Base-by-base conservation (phyloP, 805 yeast species). In the Teunomyces cretensis region DNA sequence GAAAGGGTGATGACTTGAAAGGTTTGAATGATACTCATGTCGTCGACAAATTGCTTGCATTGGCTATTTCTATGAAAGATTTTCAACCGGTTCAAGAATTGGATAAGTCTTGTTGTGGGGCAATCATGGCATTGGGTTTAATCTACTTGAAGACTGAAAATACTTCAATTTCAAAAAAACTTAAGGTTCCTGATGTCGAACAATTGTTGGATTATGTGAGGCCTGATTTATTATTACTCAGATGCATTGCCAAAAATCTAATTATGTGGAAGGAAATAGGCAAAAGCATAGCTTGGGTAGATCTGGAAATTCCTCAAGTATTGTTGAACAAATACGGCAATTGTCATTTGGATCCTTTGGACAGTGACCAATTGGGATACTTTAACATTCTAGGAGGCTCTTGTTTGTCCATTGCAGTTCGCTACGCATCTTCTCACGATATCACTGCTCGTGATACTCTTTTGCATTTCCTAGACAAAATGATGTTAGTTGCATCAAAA, bases 381-480 rank as follows among this genome's bases (percentile, higher is more conserved):
- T 79, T 80, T 53, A 81, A 84, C 57, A 75, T 85, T 28, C 57
- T 89, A 2, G 86, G 88, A 2, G 99, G 98, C 0, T 65, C 80
- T 0, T 78, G 92, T 44, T 58, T 88, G 42, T 76, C 96, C 0
- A 72, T 91, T 49, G 94, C 92, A 0, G 65, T 94, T 26, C 80
- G 78, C 54, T 82, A 71, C 67, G 96, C 96, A 0, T 91, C 96
- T 0, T 74, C 86, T 0, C 80, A 79, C 19, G 70, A 85, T 54
- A 33, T 47, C 2, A 59, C 52, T 1, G 88, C 86, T 1, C 74
- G 86, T 40, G 70, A 75, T 24, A 75, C 84, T 0, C 54, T 89
- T 6, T 46, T 87, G 12, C 62, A 68, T 41, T 81, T 74, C 53
- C 65, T 83, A 38, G 91, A 84, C 56, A 58, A 66, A 42, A 62